A percentile compares a stretch with the other conserved stretches of the same genome.
These are phyloP conservation scores for Kwoniella dendrophila DNA, from an alignment of 768 basidiomycete species.

Conservation along the genomic window DNA sequence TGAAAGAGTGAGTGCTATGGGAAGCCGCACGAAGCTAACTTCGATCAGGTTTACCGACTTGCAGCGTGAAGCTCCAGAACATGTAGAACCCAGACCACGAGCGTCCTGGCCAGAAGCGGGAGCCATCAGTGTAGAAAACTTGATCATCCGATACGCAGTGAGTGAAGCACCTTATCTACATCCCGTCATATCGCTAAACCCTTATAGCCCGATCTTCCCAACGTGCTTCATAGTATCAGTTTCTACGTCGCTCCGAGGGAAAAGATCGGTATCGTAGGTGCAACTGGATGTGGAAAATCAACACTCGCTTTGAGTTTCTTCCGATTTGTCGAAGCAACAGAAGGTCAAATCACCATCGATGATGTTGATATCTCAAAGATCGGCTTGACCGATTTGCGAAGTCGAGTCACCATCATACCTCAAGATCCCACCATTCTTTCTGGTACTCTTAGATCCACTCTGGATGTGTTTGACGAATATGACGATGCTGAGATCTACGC, in stretches of 20 bases:
- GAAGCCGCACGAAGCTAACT: neutral
- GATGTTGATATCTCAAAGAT: constrained; percentile 74
- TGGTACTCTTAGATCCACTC: constrained; percentile 74
- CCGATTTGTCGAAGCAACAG: constrained; percentile 82
- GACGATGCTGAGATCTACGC: constrained; percentile 72
- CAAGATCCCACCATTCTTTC: constrained; percentile 89
- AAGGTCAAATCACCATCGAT: constrained; percentile 74
- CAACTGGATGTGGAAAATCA: constrained; percentile 53
- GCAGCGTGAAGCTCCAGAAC: constrained; percentile 75
- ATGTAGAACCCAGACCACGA: constrained; percentile 79
- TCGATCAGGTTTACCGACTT: constrained; percentile 66
- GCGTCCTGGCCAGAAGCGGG: constrained; percentile 72
- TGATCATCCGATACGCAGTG: constrained; percentile 66
- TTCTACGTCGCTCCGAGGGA: constrained; percentile 74
- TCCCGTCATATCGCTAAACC: neutral
- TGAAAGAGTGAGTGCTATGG: constrained; percentile 71
- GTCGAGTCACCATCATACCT: constrained; percentile 66
- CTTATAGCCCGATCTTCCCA: constrained; percentile 76
- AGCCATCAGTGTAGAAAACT: constrained; percentile 68
- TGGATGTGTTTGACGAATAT: constrained; percentile 86
- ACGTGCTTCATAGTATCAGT: constrained; percentile 76
- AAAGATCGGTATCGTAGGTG: constrained; percentile 65
- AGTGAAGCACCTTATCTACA: constrained; percentile 2
- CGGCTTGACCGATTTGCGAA: constrained; percentile 79
- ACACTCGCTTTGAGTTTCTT: constrained; percentile 75